Base-by-base conservation (phyloP, 1,284 basidiomycete genomes). In the Fomitopsis pinicola region DNA sequence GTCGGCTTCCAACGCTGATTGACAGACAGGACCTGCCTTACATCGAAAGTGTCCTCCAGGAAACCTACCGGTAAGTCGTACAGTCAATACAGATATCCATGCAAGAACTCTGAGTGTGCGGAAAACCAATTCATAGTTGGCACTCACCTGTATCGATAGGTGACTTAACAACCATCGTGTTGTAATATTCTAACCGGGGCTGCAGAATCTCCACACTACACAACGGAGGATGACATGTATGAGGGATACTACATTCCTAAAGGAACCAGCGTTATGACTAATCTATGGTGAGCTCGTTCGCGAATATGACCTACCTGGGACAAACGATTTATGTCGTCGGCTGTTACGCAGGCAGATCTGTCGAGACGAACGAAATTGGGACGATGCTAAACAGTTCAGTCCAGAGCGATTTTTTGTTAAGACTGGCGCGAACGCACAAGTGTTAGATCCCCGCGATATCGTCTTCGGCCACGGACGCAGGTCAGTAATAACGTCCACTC, bases 21-120 rank as follows among this genome's bases (percentile, higher is more conserved):
- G 83, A 85, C 71, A 72, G 80, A 60, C 71, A 75, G 19, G 76
- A 75, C 54, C 75, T 87, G 58, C 80, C 82, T 44, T 88, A 86
- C 73, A 73, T 84, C 42, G 78, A 82, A 55, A 79, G 76, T 61
- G 68, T 84, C 2, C 57, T 84, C 36, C 80, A 79, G 63, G 83
- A 85, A 71, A 72, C 78, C 7, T 73, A 80, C 60, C 76, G 83
- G 80, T 83, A 59, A 35, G 62, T 64, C 7, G 6, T 12, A 15
- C 6, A n/a, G 12, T 10, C 7, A 28, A 38, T n/a, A 53, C 35
- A 10, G 17, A 14, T n/a, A 3, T 5, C 8, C 3, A 53, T 12
- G 7, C 5, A 10, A 10, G 9, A 10, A 33, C n/a, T 33, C 5
- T 54, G 52, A 30, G 22, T 22, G 2, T 15, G 5, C 10, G 17